These are phyloP conservation scores for Hymenoscyphus albidus DNA, from an alignment of 2,329 filamentous ascomycete genomes.

Conservation along the genomic window DNA sequence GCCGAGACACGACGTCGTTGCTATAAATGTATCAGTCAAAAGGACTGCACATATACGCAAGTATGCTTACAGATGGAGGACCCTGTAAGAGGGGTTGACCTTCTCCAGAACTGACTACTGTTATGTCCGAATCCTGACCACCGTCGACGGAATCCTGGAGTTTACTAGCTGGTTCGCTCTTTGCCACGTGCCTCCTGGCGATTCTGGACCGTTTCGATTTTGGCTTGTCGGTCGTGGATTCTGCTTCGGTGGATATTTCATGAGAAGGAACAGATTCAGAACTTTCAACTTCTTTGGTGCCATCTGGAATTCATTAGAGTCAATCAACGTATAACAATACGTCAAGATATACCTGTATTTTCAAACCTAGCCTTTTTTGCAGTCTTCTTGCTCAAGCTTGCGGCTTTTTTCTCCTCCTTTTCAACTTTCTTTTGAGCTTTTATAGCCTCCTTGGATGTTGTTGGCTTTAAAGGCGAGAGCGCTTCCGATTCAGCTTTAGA, in stretches of 20 bases:
- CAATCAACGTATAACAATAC: not conserved
- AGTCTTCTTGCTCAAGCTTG: constrained; percentile 23
- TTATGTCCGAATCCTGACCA: constrained; percentile 25
- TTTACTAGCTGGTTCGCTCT: constrained; percentile 27
- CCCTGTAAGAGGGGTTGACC: constrained; percentile 20
- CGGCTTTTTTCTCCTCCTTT: constrained; percentile 23
- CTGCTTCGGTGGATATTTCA: constrained; percentile 12
- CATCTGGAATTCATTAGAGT: constrained; percentile 12
- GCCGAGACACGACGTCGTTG: constrained; percentile 31
- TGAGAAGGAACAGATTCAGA: constrained; percentile 8
- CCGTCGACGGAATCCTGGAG: constrained; percentile 25
- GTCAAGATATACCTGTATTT: constrained; percentile 4
- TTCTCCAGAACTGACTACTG: constrained; percentile 24
- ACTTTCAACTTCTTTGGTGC: constrained; percentile 9
- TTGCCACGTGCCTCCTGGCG: constrained; percentile 25
- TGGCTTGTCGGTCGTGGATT: constrained; percentile 17
- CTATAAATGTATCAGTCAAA: constrained; percentile 18
- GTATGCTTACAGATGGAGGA: constrained; percentile 13
- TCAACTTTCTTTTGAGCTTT: constrained; percentile 25
- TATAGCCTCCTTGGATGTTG: constrained; percentile 17
- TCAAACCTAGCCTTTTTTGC: constrained; percentile 20
- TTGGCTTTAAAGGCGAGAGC: constrained; percentile 12
- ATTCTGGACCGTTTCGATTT: constrained; percentile 21
- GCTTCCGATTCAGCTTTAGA: constrained; percentile 8
- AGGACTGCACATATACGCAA: not conserved